Percentiles rank a stretch among this genome's conserved stretches.
Evolutionary conservation across 1,284 basidiomycete species (phyloP).

Genomic region (Pterulicium gracile): DNA sequence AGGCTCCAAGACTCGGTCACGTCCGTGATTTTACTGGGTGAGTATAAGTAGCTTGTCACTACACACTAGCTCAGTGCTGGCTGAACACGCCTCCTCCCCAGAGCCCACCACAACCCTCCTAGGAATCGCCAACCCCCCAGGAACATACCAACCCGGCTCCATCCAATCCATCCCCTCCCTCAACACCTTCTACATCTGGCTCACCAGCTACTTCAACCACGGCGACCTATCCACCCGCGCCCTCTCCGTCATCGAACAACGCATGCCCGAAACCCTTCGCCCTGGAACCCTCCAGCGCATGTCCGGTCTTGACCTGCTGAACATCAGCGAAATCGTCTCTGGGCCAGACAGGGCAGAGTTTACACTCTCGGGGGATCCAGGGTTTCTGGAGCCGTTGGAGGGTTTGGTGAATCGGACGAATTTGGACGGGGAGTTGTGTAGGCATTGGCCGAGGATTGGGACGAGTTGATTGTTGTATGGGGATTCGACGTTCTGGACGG

Average conservation of each 20-base stretch:
- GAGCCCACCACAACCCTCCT: neutral
- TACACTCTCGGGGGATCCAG: neutral
- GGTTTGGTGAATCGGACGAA: neutral
- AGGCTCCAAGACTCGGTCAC: neutral
- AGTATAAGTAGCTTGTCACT: neutral
- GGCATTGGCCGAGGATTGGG: neutral
- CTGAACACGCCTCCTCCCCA: neutral
- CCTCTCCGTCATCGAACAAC: neutral
- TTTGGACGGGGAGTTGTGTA: neutral
- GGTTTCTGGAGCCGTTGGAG: neutral
- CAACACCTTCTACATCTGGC: slow-evolving; percentile 13
- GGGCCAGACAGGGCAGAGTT: neutral
- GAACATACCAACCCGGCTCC: slow-evolving; percentile 11
- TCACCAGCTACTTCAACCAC: slow-evolving; percentile 12
- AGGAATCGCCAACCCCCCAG: neutral
- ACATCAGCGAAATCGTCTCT: neutral
- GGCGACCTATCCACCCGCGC: neutral
- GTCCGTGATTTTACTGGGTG: neutral
- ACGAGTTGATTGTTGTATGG: neutral
- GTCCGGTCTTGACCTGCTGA: neutral
- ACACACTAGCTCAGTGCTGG: neutral
- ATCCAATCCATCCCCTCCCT: slow-evolving; percentile 11
- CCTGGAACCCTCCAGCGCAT: neutral
- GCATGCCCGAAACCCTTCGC: neutral
- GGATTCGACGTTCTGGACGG: neutral